Percentiles rank a stretch among this genome's conserved stretches.
Evolutionary conservation across 2,329 filamentous ascomycete genomes (phyloP).

Genomic region (Chrysoporthe puriensis): DNA sequence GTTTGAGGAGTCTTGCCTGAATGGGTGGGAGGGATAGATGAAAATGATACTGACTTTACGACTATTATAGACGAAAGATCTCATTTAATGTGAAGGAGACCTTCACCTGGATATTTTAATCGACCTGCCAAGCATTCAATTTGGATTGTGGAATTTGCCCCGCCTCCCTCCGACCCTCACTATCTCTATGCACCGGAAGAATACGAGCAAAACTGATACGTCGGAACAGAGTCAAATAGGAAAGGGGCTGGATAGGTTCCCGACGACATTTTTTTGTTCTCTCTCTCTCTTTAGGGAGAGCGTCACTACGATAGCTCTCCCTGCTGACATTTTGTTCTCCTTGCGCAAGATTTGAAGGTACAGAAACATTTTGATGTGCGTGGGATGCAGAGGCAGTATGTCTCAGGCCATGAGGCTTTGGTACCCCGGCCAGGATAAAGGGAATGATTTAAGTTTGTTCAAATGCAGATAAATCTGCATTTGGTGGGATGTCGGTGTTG

Average conservation of each 20-base stretch:
- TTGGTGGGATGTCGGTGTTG: neutral
- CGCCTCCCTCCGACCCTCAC: neutral
- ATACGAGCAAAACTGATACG: neutral
- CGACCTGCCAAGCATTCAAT: neutral
- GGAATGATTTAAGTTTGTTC: neutral
- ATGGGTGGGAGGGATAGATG: slow-evolving; percentile 15
- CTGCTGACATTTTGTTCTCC: neutral
- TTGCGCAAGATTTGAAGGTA: neutral
- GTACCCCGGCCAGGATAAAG: neutral
- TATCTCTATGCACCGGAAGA: neutral
- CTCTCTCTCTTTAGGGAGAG: neutral
- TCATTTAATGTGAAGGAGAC: slow-evolving; percentile 64
- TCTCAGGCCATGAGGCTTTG: neutral
- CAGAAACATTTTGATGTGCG: neutral
- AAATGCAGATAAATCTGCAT: neutral
- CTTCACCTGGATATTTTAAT: slow-evolving; percentile 65
- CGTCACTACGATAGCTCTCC: neutral
- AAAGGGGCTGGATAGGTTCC: neutral
- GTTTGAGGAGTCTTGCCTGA: neutral
- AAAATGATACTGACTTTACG: slow-evolving; percentile 26
- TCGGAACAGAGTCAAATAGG: neutral
- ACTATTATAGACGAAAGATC: slow-evolving; percentile 31
- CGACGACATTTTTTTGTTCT: neutral
- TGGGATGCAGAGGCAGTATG: neutral
- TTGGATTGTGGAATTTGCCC: neutral